A percentile compares a stretch with the other conserved stretches of the same genome.
These are phyloP conservation scores for Xanthoconium purpureum DNA, from an alignment of 768 basidiomycete genomes.

Conservation along the genomic window DNA sequence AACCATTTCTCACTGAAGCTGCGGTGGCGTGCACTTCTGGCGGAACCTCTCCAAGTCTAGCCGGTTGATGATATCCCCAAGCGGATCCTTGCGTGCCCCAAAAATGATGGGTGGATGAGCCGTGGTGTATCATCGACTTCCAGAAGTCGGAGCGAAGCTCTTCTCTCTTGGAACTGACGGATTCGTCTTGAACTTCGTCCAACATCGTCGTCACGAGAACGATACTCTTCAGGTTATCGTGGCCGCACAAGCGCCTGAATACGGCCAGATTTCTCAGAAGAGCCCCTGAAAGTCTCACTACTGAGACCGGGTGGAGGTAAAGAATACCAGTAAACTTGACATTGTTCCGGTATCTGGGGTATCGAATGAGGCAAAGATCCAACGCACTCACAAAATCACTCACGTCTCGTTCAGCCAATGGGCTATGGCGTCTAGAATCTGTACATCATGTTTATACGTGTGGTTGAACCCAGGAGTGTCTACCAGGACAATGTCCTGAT, in stretches of 20 bases:
- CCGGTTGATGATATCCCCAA: too few relatives aligned
- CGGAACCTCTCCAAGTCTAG: too few relatives aligned
- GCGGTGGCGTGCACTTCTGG: too few relatives aligned
- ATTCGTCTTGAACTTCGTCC: not conserved
- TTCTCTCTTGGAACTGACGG: constrained; percentile 7
- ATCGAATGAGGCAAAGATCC: not conserved
- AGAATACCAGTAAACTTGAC: too few relatives aligned
- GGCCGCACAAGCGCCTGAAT: constrained; percentile 6
- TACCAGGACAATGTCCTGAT: not conserved
- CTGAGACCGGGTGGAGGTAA: too few relatives aligned
- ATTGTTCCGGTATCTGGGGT: not conserved
- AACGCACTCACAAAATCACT: not conserved
- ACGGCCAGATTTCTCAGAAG: constrained; percentile 1
- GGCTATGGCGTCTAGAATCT: constrained; percentile 12
- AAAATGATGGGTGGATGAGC: too few relatives aligned
- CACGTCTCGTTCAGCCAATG: constrained; percentile 18
- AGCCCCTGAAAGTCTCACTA: not conserved
- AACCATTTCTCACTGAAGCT: too few relatives aligned
- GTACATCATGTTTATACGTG: not conserved
- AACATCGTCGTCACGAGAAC: constrained; percentile 14
- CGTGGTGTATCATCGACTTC: constrained; percentile 14
- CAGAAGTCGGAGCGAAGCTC: constrained; percentile 13
- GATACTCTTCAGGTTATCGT: constrained; percentile 9
- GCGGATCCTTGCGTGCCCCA: not conserved
- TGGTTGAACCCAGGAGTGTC: too few relatives aligned